Base-by-base conservation (phyloP, 306 rosid species). In the Cicer bijugum region DNA sequence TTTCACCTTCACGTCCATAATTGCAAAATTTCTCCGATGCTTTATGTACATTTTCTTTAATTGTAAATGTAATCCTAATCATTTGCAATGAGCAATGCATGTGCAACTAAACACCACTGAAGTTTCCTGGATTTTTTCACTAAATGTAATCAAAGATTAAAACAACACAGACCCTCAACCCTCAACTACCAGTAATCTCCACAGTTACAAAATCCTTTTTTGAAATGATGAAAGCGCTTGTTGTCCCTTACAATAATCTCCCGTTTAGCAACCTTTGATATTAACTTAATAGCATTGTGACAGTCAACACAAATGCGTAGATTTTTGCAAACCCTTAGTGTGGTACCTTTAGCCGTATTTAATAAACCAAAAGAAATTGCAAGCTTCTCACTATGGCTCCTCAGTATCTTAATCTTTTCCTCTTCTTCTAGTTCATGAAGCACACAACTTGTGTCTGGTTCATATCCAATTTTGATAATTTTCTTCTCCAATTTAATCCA, bases 211-310 rank as follows among this genome's bases (percentile, higher is more conserved):
- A 48, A 12, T 65, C 92, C 97, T 12, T 82, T 79, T 82, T 75
- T 88, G 69, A 92, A 92, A 84, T 84, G 96, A 80, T 89, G 98
- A 74, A 93, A 93, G 17, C 90, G 90, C 79, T 89, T 90, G 83
- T 86, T 90, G 80, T 90, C 98, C 82, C 98, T 87, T 55, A 92
- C 82, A 70, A 90, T 9, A 57, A 89, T 90, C 76, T 87, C 91
- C 71, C 87, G 85, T 78, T 80, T 63, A 17, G 77, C 89, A 76
- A 80, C 91, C 81, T 86, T 87, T 1, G 96, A 86, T 77, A 85
- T 83, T 12, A 87, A 74, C 82, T 86, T 92, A 51, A 89, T 89
- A 1, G 96, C 96, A 84, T 82, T 87, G 76, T 92, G 98, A 77
- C 95, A 92, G 67, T 88, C 98, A 28, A 82, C 71, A 76, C 98